Evolutionary conservation across 371 early-diverging fungal species (phyloP), one percentile per base, ranked within the genome.

Genomic region (Amoeboaphelidium occidentale): DNA sequence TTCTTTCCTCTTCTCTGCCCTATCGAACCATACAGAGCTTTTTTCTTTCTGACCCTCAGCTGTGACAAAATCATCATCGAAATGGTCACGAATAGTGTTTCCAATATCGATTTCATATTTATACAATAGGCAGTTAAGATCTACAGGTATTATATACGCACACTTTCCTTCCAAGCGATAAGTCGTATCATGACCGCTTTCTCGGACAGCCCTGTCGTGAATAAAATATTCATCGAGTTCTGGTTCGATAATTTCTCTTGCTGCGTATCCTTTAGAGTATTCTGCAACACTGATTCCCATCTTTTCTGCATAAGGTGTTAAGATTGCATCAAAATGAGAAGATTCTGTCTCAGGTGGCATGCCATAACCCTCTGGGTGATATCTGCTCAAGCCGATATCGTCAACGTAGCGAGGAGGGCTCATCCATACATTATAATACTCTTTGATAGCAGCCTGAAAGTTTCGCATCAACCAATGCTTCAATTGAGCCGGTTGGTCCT

Each of bases 161-260:
- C 90, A 89, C 23, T 76, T 66, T 42, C 78, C 77, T 55, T 96
- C 96, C 42, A 85, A 76, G 1, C 93, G 73, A 58, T 94, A 92
- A 14, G 92, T 84, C 0, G 93, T 92, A 59, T 94, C 93, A 62
- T 94, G 93, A 6, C 93, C 96, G 13, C 86, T 85, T 63, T 92
- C 92, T 42, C 96, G 76, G 2, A 91, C 93, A 0, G 93, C 92
- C 12, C 96, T 76, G 55, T 96, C 96, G 58, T 96, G 93, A 45
- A 86, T 69, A 61, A 96, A 96, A 62, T 91, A 96, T 27, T 65
- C 75, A 65, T 96, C 93, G 42, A 96, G 61, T 50, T 79, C 76
- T 2, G 87, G 86, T 50, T 82, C 84, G 3, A 58, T 47, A 26
- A 88, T 63, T 39, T 65, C 55, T 1, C 70, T 75, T 20, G 55